Base-by-base conservation (phyloP, 1,284 basidiomycete species). In the Flammula alnicola region DNA sequence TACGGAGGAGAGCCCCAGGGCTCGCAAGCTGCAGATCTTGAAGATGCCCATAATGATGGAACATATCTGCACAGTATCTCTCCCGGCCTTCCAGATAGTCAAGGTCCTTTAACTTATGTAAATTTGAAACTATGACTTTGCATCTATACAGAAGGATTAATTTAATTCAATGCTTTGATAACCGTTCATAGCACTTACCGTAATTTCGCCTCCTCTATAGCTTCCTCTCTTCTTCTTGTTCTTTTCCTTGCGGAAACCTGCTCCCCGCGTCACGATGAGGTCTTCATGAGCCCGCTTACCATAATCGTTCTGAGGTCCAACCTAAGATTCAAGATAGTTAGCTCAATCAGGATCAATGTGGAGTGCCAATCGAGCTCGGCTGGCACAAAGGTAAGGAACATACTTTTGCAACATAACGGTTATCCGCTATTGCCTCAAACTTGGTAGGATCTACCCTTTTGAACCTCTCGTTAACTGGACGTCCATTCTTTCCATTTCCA, bases 141-240 rank as follows among this genome's bases (percentile, higher is more conserved):
- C 79, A 95, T 75, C 91, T 93, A 60, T 25, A 57, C 49, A 54
- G 45, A 50, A 20, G 63, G 45, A 47, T 27, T 31, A 50, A 36
- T 25, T 12, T 14, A 33, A 17, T 19, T 17, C 29, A 29, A 27
- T 30, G 30, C 14, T 19, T 36, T 10, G 6, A 56, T 44, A 29
- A 51, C 20, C 8, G 52, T 27, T 26, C 45, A 47, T 31, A 22
- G 16, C 32, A 74, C 83, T 67, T 64, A 93, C 89, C 27, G 93
- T 95, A 55, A 97, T 97, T 61, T 93, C 91, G 27, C 94, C 94
- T 14, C 94, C 94, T 41, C 82, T 82, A 70, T 97, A 96, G 56
- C 88, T 92, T 3, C 95, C 96, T 60, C 91, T 79, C 75, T 99
- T 98, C 77, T 98, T 98, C 83, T 99, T 99, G 76, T 98, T 98